Conservation (phyloP, 1,284 basidiomycete species). For the Austroboletus rostrupii region DNA sequence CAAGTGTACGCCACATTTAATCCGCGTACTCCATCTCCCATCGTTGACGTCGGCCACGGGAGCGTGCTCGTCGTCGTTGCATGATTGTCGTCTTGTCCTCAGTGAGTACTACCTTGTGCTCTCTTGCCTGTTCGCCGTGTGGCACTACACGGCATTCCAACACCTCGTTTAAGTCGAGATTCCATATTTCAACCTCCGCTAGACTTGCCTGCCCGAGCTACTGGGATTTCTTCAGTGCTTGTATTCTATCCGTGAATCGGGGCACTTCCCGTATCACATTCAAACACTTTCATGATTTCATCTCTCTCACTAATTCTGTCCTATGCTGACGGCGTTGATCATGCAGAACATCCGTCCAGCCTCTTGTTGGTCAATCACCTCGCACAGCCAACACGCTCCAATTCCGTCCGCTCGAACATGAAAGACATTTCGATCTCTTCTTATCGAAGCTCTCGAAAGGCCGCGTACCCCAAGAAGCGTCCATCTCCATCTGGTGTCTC, state of each 20-base stretch:
- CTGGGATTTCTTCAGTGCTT: neutral
- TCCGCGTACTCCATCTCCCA: constrained; percentile 9
- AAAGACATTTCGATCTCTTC: constrained; percentile 66
- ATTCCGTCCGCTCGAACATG: constrained; percentile 46
- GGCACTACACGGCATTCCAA: constrained; percentile 4
- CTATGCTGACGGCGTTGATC: constrained; percentile 15
- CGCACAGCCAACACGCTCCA: constrained; percentile 34
- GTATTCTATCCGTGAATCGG: neutral
- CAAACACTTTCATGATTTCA: constrained; percentile 10
- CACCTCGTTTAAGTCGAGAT: constrained; percentile 5
- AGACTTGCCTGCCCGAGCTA: constrained; percentile 6
- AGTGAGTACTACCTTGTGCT: constrained; percentile 23
- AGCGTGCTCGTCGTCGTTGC: constrained; percentile 25
- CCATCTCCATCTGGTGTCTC: constrained; percentile 74
- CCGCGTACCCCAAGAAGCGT: constrained; percentile 75
- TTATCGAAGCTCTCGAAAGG: constrained; percentile 55
- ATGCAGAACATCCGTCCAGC: constrained; percentile 31
- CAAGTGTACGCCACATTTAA: constrained; percentile 30
- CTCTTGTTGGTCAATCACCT: constrained; percentile 40
- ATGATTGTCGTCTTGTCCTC: constrained; percentile 21
- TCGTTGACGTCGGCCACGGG: constrained; percentile 19
- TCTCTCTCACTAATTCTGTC: constrained; percentile 8
- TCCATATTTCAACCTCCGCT: constrained; percentile 12
- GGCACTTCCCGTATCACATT: neutral
- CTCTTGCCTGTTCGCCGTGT: constrained; percentile 3